Evolutionary conservation across 192 early-diverging fungal species (phyloP).

Genomic region (Dimargaris xerosporica): DNA sequence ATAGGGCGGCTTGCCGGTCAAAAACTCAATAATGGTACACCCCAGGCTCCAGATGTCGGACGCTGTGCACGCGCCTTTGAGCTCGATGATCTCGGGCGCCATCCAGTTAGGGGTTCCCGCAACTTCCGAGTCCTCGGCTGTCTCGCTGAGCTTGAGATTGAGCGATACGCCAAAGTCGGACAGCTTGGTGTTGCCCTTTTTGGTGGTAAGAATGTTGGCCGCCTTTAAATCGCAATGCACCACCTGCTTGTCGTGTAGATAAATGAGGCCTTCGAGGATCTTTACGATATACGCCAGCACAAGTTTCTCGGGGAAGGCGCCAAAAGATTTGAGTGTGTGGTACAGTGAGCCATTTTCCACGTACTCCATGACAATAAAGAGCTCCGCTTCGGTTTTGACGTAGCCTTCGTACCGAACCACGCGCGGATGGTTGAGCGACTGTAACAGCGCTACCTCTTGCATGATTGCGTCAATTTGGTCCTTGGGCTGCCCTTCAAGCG

Average conservation of each 20-base stretch:
- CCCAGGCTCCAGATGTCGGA: slow-evolving; percentile 96
- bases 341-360: slow-evolving; percentile 88
- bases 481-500: slow-evolving; percentile 46
- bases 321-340: slow-evolving; percentile 75
- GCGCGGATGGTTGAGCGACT: slow-evolving; percentile 67
- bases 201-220: slow-evolving; percentile 93
- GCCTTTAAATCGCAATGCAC: slow-evolving; percentile 96
- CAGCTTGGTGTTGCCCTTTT: slow-evolving; percentile 86
- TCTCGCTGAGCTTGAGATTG: slow-evolving; percentile 57
- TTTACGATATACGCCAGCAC: slow-evolving; percentile 74
- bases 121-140: slow-evolving; percentile 50
- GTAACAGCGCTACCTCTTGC: slow-evolving; percentile 74
- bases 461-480: slow-evolving; percentile 61
- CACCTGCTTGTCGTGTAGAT: slow-evolving; percentile 74
- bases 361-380: slow-evolving; percentile 80
- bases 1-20: slow-evolving; percentile 90
- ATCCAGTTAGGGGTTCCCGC: slow-evolving; percentile 82
- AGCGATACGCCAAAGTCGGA: slow-evolving; percentile 93
- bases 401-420: slow-evolving; percentile 78
- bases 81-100: slow-evolving; percentile 85
- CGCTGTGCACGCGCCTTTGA: slow-evolving; percentile 69
- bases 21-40: slow-evolving; percentile 83
- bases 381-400: slow-evolving; percentile 45
- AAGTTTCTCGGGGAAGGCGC: slow-evolving; percentile 76
- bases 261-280: slow-evolving; percentile 78